Evolutionary conservation across 345 rosid species (phyloP), one percentile per base, ranked within the genome.

Genomic region (Combretum micranthum): DNA sequence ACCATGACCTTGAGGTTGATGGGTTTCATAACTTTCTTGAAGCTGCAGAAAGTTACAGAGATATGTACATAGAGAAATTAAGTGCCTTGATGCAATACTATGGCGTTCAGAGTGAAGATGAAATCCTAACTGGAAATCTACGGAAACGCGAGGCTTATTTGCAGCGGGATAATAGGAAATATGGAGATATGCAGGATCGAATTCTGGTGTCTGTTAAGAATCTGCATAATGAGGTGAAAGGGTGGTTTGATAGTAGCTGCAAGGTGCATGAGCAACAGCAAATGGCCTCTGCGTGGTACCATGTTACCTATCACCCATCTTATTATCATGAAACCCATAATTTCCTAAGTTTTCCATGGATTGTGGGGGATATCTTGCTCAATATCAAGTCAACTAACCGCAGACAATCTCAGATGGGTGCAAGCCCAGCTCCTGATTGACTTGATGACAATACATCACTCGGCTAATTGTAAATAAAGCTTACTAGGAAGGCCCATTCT

Each of bases 281-380:
- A 61, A 46, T 88, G 68, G 93, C 99, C n/a, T 83, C 96, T 0
- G 97, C 97, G 9, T 87, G 97, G 99, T 89, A 89, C 64, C 83
- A 79, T 55, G 85, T 85, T 13, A 82, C 91, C 0, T 89, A 86
- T 64, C 88, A 75, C 64, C 84, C 85, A 4, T 70, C 61, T 43
- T 66, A 73, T 48, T 22, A 13, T 49, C 61, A 49, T 13, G 83
- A 72, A 64, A 56, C 71, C 56, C 26, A 15, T 48, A 78, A 49
- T 9, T 85, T 72, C 80, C 55, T 93, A 70, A 85, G 99, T 71
- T 89, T 93, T 43, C 94, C 94, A 4, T 89, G 92, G 99, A 75
- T 82, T 44, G 76, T 87, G 0, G 88, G 86, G 39, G 94, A 85
- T 39, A 69, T 76, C 48, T 62, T 87, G 57, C 72, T 89, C 26